phyloP scores from a whole-genome alignment of 169 alveolate genomes.

The Cryptosporidium ryanae region DNA sequence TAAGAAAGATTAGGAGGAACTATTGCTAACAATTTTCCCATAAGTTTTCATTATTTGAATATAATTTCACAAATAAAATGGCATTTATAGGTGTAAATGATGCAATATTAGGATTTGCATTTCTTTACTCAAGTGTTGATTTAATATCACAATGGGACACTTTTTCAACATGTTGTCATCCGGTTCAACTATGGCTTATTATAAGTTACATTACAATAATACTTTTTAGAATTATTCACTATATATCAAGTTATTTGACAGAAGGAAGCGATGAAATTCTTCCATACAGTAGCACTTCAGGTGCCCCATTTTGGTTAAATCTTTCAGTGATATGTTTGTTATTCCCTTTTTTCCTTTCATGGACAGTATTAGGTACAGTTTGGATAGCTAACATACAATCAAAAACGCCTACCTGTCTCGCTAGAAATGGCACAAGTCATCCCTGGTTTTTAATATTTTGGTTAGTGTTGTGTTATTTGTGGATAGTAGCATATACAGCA shows the following conservation, averaged over 20 bases:
- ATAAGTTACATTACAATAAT: conserved; percentile 81
- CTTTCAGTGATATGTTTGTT: conserved; percentile 78
- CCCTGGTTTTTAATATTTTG: conserved; percentile 84
- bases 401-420: conserved; percentile 80
- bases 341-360: conserved; percentile 80
- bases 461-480: conserved; percentile 82
- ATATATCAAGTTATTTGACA: conserved; percentile 80
- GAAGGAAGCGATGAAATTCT: conserved; percentile 80
- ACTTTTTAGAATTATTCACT: conserved; percentile 80
- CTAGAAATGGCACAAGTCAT: conserved; percentile 80
- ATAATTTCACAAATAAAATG: conserved; percentile 12
- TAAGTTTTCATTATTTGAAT: neutral
- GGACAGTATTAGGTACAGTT: conserved; percentile 82
- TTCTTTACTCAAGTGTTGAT: conserved; percentile 81
- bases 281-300: conserved; percentile 78
- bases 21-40: neutral
- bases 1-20: no score
- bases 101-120: conserved; percentile 80
- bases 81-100: conserved; percentile 76
- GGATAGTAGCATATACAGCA: conserved; percentile 81
- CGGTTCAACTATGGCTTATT: conserved; percentile 83
- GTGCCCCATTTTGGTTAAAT: conserved; percentile 81
- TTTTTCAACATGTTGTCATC: conserved; percentile 80
- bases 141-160: conserved; percentile 82
- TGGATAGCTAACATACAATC: conserved; percentile 78